Percentiles rank a stretch among this genome's conserved stretches.
These are phyloP conservation scores for Mentha longifolia DNA, from an alignment of 257 asterid species.

Conservation along the genomic window DNA sequence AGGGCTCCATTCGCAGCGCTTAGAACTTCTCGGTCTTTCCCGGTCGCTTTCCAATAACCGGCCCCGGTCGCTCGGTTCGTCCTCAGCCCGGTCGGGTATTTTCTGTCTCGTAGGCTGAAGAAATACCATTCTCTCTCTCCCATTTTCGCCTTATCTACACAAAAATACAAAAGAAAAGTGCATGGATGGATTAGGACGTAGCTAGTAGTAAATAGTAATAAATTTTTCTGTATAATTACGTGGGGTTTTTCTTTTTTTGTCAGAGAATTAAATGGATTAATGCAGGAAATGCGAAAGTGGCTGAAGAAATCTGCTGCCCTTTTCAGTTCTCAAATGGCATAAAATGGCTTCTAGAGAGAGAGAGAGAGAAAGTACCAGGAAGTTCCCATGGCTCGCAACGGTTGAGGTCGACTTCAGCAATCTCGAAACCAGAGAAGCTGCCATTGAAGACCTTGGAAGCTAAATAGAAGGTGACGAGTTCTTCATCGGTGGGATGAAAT, in stretches of 20 bases:
- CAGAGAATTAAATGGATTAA: conserved; percentile 12
- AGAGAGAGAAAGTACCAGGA: conserved; percentile 54
- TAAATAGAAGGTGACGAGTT: conserved; percentile 72
- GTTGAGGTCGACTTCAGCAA: conserved; percentile 84
- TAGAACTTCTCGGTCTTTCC: conserved; percentile 69
- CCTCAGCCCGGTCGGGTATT: conserved; percentile 81
- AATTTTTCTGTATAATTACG: background rate
- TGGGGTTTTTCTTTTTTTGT: background rate
- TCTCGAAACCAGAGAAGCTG: conserved; percentile 47
- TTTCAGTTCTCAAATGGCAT: conserved; percentile 22
- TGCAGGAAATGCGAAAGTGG: conserved; percentile 29
- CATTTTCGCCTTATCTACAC: conserved; percentile 60
- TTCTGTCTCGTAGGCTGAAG: conserved; percentile 76
- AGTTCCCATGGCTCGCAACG: conserved; percentile 91
- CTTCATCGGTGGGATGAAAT: conserved; percentile 88
- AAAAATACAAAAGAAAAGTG: background rate
- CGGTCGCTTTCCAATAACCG: conserved; percentile 92
- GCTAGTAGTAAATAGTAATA: background rate
- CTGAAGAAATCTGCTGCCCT: conserved; percentile 11
- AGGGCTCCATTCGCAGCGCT: conserved; percentile 42
- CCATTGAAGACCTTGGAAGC: conserved; percentile 75
- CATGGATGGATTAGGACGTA: background rate
- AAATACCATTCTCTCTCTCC: conserved; percentile 92
- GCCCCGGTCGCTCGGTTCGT: conserved; percentile 86
- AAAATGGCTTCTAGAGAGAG: too few species aligned